Base-by-base conservation (phyloP, 495 filamentous ascomycete genomes). In the Aspergillus conjunctus region DNA sequence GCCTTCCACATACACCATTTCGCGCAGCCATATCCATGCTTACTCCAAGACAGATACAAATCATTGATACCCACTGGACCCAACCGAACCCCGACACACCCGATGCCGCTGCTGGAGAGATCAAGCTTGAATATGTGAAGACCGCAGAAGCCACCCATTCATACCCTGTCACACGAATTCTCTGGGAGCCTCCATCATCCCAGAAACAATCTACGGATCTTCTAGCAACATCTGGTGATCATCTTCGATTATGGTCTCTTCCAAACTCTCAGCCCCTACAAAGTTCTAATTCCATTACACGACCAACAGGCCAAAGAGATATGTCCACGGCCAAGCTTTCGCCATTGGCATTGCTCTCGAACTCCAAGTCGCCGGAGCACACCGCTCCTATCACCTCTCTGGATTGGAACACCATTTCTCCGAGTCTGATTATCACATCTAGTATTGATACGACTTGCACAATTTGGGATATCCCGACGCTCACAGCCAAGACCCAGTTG, bases 361-460 rank as follows among this genome's bases (percentile, higher is more conserved):
- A 99, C 71, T 96, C 91, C 14, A 99, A 99, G 71, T 97, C 93
- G 4, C 94, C 94, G 10, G 95, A 98, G 67, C 96, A 98, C 69
- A 98, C 94, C 9, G 94, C 94, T 5, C 94, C 94, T 9, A 85
- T 99, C 44, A 99, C 94, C 3, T 95, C 91, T 9, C 79, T 99
- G 26, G 94, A 99, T 75, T 99, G 94, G 94, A 99, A 99, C 62
- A 94, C 89, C 6, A 87, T 98, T 45, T 94, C 91, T 6, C 94
- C 94, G 4, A 96, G 92, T 70, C 77, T 98, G 41, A 99, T 99
- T 67, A 99, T 99, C 61, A 99, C 94, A 0, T 96, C 91, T 3
- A 97, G 93, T 71, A 99, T 99, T 62, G 94, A 99, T 71, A 99
- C 94, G 0, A 99, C 94, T 1, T 99, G 94, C 76, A 99, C 94